These are phyloP conservation scores for Meyerozyma carpophila DNA, from an alignment of 1,139 yeast species.

Conservation along the genomic window DNA sequence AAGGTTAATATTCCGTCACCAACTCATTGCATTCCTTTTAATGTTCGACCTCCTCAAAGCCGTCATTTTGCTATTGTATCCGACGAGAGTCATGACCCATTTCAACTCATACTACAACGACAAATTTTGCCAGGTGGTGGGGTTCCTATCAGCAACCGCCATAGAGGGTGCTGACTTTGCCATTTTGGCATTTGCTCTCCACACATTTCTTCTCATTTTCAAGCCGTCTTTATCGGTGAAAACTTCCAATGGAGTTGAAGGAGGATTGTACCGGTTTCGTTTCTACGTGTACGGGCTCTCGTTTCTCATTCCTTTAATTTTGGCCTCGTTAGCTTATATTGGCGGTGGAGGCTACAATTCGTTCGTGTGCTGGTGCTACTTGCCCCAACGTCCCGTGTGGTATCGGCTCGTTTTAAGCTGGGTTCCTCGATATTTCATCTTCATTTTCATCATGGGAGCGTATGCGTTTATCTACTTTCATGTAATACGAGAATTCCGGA, in stretches of 20 bases:
- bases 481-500: conserved; percentile 57
- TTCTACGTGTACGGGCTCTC: conserved; percentile 55
- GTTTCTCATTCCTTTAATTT: conserved; percentile 54
- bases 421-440: conserved; percentile 73
- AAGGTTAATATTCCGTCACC: conserved; percentile 63
- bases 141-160: conserved; percentile 78
- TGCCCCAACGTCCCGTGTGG: conserved; percentile 74
- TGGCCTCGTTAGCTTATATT: conserved; percentile 74
- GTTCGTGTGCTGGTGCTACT: conserved; percentile 74
- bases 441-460: conserved; percentile 56
- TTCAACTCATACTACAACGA: conserved; percentile 47
- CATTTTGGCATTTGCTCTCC: conserved; percentile 76
- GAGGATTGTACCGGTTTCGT: conserved; percentile 67
- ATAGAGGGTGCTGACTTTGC: conserved; percentile 89
- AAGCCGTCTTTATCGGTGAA: conserved; percentile 46
- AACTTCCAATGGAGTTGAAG: conserved; percentile 51
- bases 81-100: conserved; percentile 52
- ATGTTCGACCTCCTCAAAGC: conserved; percentile 76
- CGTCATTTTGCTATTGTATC: conserved; percentile 62
- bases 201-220: conserved; percentile 72
- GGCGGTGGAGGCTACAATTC: conserved; percentile 47
- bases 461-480: conserved; percentile 71
- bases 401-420: conserved; percentile 70
- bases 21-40: conserved; percentile 60
- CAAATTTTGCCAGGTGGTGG: conserved; percentile 66